These are phyloP conservation scores for Sporopachydermia quercuum DNA, from an alignment of 805 yeast genomes.

Conservation along the genomic window DNA sequence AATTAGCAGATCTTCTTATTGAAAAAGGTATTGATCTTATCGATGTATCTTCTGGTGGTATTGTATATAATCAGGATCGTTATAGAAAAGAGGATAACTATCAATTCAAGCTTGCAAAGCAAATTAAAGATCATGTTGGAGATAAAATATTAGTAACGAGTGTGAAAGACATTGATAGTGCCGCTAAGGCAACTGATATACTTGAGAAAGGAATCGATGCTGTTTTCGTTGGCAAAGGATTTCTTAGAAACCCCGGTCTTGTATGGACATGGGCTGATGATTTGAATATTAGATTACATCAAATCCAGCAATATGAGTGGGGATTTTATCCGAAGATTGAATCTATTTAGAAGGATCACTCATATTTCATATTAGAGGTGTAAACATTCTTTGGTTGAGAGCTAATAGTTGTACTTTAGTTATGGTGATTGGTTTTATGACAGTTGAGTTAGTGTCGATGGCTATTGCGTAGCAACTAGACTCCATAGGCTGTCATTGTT, in stretches of 20 bases:
- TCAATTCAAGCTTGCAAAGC: slow-evolving; percentile 26
- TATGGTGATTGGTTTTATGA: no score
- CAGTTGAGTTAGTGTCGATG: no score
- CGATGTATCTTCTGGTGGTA: slow-evolving; percentile 37
- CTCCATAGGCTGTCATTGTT: no score
- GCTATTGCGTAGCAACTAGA: no score
- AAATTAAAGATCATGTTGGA: slow-evolving; percentile 30
- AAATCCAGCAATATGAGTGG: slow-evolving; percentile 22
- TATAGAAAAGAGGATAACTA: slow-evolving; percentile 17
- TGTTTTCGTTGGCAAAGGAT: slow-evolving; percentile 29
- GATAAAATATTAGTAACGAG: slow-evolving; percentile 27
- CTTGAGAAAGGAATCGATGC: slow-evolving; percentile 31
- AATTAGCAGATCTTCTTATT: slow-evolving; percentile 24
- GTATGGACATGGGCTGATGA: slow-evolving; percentile 36
- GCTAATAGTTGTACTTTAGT: no score
- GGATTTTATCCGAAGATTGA: neutral
- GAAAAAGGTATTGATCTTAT: slow-evolving; percentile 23
- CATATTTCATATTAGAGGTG: no score
- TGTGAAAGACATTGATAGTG: slow-evolving; percentile 29
- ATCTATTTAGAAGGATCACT: no score
- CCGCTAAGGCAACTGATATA: slow-evolving; percentile 23
- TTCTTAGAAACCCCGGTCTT: slow-evolving; percentile 35
- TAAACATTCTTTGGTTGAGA: no score
- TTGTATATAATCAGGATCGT: slow-evolving; percentile 12
- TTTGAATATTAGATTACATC: slow-evolving; percentile 25